Conservation (phyloP, 192 early-diverging fungal genomes). For the Geosiphon pyriformis region DNA sequence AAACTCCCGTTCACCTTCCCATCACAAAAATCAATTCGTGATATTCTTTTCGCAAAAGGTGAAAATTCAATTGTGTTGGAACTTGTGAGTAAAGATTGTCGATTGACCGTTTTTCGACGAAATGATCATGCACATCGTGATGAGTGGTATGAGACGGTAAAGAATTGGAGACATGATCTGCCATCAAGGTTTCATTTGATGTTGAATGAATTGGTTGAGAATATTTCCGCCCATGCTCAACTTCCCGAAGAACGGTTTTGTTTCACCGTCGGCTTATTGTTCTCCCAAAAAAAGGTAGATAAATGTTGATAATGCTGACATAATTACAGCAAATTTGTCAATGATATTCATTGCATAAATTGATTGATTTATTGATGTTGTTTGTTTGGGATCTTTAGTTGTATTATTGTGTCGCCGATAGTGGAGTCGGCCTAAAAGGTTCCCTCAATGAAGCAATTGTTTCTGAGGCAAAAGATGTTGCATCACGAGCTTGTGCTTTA, state of each 20-base stretch:
- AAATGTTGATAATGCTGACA: too few species aligned
- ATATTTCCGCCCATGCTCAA: slow-evolving; percentile 24
- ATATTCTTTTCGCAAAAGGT: slow-evolving; percentile 4
- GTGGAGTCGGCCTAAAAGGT: slow-evolving; percentile 17
- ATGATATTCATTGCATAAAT: too few species aligned
- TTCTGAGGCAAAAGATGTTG: slow-evolving; percentile 13
- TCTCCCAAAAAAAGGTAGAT: slow-evolving; percentile 16
- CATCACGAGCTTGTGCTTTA: slow-evolving; percentile 10
- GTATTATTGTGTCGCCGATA: slow-evolving; percentile 17
- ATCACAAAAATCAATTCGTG: slow-evolving; percentile 13
- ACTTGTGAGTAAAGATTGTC: slow-evolving; percentile 22
- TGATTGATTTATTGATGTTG: too few species aligned
- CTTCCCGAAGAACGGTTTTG: slow-evolving; percentile 9
- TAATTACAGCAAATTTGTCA: too few species aligned
- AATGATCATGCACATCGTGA: slow-evolving; percentile 14
- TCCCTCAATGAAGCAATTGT: slow-evolving; percentile 21
- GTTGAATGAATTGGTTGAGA: slow-evolving; percentile 25
- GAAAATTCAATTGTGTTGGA: slow-evolving; percentile 12
- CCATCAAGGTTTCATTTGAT: slow-evolving; percentile 18
- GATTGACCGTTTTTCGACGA: slow-evolving; percentile 15
- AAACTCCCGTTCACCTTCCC: slow-evolving; percentile 18
- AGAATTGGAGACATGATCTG: slow-evolving; percentile 18
- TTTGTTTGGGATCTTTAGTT: slow-evolving; percentile 4
- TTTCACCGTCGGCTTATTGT: slow-evolving; percentile 17
- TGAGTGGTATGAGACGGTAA: slow-evolving; percentile 19